A percentile compares a stretch with the other conserved stretches of the same genome.
Conservation (phyloP, 2,329 filamentous ascomycete species). For the Botrytis porri region DNA sequence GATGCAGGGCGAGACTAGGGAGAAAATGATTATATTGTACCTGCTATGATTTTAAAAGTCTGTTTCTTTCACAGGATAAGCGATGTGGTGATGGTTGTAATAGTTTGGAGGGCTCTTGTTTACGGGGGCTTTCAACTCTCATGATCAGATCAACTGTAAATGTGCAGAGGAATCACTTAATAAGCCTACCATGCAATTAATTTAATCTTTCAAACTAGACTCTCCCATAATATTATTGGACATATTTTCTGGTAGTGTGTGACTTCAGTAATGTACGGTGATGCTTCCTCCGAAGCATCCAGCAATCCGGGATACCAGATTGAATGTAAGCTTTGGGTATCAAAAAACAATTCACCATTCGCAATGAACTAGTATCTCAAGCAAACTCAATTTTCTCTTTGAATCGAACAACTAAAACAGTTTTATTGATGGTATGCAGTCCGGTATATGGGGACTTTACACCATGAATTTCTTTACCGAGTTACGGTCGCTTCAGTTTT, state of each 20-base stretch:
- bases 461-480: background rate
- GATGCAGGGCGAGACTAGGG: background rate
- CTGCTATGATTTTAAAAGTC: background rate
- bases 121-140: background rate
- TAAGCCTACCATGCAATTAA: background rate
- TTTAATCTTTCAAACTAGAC: background rate
- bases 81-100: background rate
- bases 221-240: background rate
- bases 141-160: background rate
- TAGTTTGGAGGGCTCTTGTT: background rate
- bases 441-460: no score
- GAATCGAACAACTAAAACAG: background rate
- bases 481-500: background rate
- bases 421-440: background rate
- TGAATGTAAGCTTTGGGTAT: background rate
- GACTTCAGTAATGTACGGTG: background rate
- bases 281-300: background rate
- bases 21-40: background rate
- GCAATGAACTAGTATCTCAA: background rate
- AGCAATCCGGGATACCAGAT: background rate
- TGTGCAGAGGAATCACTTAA: background rate
- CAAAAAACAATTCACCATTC: background rate
- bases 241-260: background rate
- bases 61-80: background rate
- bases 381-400: background rate